Evolutionary conservation across 129 eudicot species (phyloP).

Genomic region (Artemisia tridentata): DNA sequence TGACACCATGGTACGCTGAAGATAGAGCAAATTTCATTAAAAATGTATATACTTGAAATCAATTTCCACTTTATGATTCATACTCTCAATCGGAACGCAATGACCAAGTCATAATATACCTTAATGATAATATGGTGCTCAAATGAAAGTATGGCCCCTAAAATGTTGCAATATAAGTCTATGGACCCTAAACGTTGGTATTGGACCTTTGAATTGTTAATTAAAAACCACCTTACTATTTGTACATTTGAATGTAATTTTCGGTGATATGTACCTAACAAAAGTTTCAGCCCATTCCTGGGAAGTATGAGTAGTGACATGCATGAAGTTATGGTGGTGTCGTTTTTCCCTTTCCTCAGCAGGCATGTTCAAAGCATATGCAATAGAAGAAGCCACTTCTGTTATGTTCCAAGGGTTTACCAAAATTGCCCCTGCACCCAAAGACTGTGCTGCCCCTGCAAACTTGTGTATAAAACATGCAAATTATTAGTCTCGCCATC

Average conservation of each 20-base stretch:
- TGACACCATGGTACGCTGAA: neutral
- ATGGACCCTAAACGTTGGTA: neutral
- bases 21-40: neutral
- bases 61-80: neutral
- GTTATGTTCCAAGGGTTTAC: conserved; percentile 91
- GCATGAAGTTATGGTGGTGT: conserved; percentile 70
- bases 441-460: conserved; percentile 96
- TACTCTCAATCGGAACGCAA: neutral
- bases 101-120: neutral
- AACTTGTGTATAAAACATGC: conserved; percentile 39
- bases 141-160: neutral
- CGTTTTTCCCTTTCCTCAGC: conserved; percentile 83
- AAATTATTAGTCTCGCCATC: neutral
- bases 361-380: conserved; percentile 76
- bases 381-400: conserved; percentile 82
- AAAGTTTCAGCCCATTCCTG: conserved; percentile 94
- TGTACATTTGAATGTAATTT: neutral
- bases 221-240: too few relatives aligned
- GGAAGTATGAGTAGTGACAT: conserved; percentile 76
- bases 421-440: conserved; percentile 88
- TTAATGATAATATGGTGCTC: neutral
- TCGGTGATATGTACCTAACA: conserved; percentile 49
- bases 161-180: neutral
- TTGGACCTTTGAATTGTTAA: neutral
- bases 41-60: neutral